Conservation (phyloP, 306 rosid species). For the Lablab purpureus region DNA sequence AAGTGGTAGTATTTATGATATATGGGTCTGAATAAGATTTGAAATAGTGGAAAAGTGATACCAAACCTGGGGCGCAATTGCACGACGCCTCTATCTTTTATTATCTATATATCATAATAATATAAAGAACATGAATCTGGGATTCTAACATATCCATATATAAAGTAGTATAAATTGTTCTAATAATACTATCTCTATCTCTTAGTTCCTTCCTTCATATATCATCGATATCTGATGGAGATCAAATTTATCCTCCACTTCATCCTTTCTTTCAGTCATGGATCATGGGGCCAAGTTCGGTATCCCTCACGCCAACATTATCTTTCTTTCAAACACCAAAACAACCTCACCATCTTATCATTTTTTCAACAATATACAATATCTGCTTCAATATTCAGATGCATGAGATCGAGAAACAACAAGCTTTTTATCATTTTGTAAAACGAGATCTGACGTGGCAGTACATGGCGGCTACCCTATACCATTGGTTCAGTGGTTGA, state of each 20-base stretch:
- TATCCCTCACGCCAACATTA: constrained; percentile 9
- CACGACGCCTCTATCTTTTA: too few species aligned
- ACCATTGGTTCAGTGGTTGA: neutral
- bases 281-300: constrained; percentile 12
- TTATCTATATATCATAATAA: too few species aligned
- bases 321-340: neutral
- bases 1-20: neutral
- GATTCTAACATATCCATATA: constrained; percentile 3
- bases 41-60: neutral
- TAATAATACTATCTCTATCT: constrained; percentile 6
- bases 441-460: too few species aligned
- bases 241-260: constrained; percentile 13
- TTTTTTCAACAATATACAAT: neutral
- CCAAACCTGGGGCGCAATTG: constrained; percentile 16
- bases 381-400: too few species aligned
- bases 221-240: neutral
- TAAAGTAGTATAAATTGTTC: too few species aligned
- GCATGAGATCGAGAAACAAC: too few species aligned
- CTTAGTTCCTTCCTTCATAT: too few species aligned
- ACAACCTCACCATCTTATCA: too few species aligned
- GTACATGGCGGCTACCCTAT: neutral
- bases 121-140: too few species aligned
- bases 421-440: too few species aligned
- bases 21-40: neutral
- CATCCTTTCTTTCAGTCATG: neutral